Evolutionary conservation across 192 early-diverging fungal species (phyloP).

Genomic region (Linnemannia exigua): DNA sequence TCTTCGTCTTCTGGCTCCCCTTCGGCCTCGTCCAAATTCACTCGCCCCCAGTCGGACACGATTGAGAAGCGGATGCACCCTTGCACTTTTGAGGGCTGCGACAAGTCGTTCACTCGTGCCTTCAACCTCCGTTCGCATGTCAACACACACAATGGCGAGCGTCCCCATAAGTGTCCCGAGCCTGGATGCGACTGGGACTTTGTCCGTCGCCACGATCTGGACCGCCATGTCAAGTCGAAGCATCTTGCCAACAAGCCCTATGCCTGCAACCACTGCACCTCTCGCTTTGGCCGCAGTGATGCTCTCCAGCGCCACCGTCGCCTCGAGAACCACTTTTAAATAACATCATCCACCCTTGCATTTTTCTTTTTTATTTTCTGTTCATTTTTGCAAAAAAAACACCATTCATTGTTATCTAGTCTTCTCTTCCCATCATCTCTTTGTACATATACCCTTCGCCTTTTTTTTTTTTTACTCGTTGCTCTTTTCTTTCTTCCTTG

Average conservation of each 20-base stretch:
- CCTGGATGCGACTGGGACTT: conserved; percentile 76
- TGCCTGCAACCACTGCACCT: conserved; percentile 72
- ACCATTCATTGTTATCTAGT: neutral
- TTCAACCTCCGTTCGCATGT: conserved; percentile 91
- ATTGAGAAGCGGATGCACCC: conserved; percentile 55
- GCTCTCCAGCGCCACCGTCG: conserved; percentile 77
- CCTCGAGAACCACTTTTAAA: conserved; percentile 50
- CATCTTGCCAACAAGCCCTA: conserved; percentile 73
- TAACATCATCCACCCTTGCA: neutral
- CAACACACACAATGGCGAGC: conserved; percentile 82
- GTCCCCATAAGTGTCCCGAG: conserved; percentile 78
- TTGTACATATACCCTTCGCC: conserved; percentile 23
- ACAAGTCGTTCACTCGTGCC: conserved; percentile 84
- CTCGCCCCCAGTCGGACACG: conserved; percentile 25
- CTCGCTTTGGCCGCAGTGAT: conserved; percentile 81
- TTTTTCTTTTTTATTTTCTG: neutral
- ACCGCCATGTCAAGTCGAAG: conserved; percentile 76
- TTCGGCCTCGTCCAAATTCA: conserved; percentile 12
- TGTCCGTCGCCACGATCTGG: conserved; percentile 83
- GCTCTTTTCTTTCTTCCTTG: neutral
- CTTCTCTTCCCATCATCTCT: neutral
- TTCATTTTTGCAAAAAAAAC: neutral
- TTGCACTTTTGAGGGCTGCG: conserved; percentile 69
- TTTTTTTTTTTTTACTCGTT: neutral
- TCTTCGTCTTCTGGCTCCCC: conserved; percentile 17